Percentiles rank a stretch among this genome's conserved stretches.
Conservation (phyloP, 2,329 filamentous ascomycete species). For the Fusarium subglutinans region DNA sequence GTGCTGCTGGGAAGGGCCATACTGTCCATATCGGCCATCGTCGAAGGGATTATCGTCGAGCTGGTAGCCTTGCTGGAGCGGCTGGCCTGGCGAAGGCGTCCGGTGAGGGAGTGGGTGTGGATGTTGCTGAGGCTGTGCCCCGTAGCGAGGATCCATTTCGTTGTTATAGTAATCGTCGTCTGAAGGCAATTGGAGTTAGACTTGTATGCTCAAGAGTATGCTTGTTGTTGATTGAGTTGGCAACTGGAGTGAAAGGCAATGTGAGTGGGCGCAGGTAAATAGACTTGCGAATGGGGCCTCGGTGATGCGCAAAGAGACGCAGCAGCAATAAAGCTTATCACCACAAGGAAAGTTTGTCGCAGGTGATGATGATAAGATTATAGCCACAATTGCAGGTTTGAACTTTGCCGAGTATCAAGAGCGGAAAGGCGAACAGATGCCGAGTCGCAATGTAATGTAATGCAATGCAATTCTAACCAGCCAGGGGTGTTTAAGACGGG, state of each 20-base stretch:
- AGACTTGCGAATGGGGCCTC: slow-evolving; percentile 22
- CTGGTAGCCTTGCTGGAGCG: slow-evolving; percentile 79
- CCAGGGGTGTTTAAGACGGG: slow-evolving; percentile 33
- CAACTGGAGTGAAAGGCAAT: background rate
- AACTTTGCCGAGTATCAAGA: background rate
- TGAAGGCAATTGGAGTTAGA: slow-evolving; percentile 43
- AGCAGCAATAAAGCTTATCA: slow-evolving; percentile 12
- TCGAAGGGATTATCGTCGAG: slow-evolving; percentile 77
- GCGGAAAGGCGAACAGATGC: background rate
- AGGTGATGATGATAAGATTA: background rate
- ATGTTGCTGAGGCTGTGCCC: slow-evolving; percentile 45
- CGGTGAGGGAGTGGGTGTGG: slow-evolving; percentile 50
- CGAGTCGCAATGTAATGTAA: slow-evolving; percentile 18
- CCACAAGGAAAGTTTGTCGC: background rate
- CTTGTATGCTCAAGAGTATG: background rate
- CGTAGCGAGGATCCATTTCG: slow-evolving; percentile 59
- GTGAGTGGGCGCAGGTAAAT: slow-evolving; percentile 8
- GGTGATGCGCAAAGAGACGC: slow-evolving; percentile 24
- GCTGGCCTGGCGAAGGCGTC: slow-evolving; percentile 81
- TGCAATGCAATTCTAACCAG: slow-evolving; percentile 15
- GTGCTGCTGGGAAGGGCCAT: slow-evolving; percentile 37
- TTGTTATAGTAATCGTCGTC: slow-evolving; percentile 70
- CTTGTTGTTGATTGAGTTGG: slow-evolving; percentile 14
- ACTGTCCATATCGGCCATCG: slow-evolving; percentile 73
- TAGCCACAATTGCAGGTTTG: background rate